A percentile compares a stretch with the other conserved stretches of the same genome.
Conservation (phyloP, 495 filamentous ascomycete genomes). For the Xylaria nigripes region DNA sequence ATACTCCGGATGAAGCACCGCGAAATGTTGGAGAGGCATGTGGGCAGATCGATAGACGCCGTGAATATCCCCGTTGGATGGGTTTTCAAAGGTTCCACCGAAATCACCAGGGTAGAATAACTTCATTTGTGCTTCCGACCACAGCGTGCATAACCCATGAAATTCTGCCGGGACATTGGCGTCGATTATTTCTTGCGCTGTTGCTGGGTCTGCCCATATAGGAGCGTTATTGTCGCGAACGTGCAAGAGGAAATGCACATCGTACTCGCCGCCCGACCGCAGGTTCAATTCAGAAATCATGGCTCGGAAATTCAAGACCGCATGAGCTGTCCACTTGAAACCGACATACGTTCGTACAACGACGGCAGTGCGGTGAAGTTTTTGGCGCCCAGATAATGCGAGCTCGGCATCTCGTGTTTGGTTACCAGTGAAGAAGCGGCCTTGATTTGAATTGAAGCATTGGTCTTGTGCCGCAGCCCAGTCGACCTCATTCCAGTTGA, state of each 20-base stretch:
- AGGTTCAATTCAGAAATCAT: conserved; percentile 70
- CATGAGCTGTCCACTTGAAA: conserved; percentile 59
- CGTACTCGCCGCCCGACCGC: conserved; percentile 68
- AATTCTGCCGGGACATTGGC: conserved; percentile 82
- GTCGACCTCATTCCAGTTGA: conserved; percentile 63
- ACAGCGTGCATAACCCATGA: conserved; percentile 74
- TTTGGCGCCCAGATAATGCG: conserved; percentile 19
- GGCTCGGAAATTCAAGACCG: conserved; percentile 65
- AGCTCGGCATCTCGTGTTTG: conserved; percentile 24
- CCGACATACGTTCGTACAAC: conserved; percentile 65
- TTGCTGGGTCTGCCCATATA: conserved; percentile 53
- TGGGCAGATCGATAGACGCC: conserved; percentile 86
- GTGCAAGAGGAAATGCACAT: conserved; percentile 72
- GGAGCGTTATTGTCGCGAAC: conserved; percentile 57
- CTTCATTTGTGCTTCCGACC: conserved; percentile 89
- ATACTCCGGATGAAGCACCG: conserved; percentile 82
- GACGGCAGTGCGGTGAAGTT: conserved; percentile 56
- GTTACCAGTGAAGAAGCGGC: conserved; percentile 45
- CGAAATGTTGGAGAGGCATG: conserved; percentile 88
- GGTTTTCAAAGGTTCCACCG: conserved; percentile 56
- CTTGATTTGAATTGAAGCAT: conserved; percentile 59
- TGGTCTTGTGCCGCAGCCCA: conserved; percentile 71
- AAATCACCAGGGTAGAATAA: conserved; percentile 72
- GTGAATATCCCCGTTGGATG: conserved; percentile 57
- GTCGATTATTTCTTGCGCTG: conserved; percentile 51